These are phyloP conservation scores for Phytophthora pinifolia DNA, from an alignment of 352 stramenopile genomes.

Conservation along the genomic window DNA sequence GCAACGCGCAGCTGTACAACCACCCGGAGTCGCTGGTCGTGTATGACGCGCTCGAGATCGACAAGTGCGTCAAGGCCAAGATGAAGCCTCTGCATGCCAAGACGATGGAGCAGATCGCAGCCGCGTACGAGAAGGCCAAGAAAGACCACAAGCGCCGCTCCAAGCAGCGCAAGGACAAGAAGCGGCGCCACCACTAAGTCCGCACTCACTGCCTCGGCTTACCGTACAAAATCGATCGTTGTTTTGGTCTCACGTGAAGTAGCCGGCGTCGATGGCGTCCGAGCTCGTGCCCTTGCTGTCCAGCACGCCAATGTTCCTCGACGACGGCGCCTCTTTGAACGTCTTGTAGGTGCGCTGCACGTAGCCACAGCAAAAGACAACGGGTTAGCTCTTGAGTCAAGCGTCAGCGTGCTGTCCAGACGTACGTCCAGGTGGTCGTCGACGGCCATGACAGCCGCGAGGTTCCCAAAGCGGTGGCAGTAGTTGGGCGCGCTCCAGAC, in stretches of 20 bases:
- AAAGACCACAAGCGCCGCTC: constrained; percentile 79
- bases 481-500: constrained; percentile 89
- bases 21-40: constrained; percentile 82
- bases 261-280: constrained; percentile 83
- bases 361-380: constrained; percentile 3
- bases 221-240: no score
- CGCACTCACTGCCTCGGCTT: no score
- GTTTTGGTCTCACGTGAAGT: no score
- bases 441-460: constrained; percentile 70
- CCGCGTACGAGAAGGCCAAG: constrained; percentile 75
- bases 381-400: not conserved
- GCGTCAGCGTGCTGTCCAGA: not conserved
- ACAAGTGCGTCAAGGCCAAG: constrained; percentile 81
- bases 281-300: constrained; percentile 68
- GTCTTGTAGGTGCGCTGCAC: constrained; percentile 81
- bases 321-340: constrained; percentile 77
- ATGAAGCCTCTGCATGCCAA: constrained; percentile 72
- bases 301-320: constrained; percentile 64
- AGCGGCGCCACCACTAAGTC: constrained; percentile 55
- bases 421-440: constrained; percentile 60
- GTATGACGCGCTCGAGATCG: constrained; percentile 82
- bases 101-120: constrained; percentile 51
- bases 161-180: constrained; percentile 81
- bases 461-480: constrained; percentile 83
- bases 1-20: constrained; percentile 89